Evolutionary conservation across 2,329 filamentous ascomycete species (phyloP).

Genomic region (Trichothecium sympodiale): DNA sequence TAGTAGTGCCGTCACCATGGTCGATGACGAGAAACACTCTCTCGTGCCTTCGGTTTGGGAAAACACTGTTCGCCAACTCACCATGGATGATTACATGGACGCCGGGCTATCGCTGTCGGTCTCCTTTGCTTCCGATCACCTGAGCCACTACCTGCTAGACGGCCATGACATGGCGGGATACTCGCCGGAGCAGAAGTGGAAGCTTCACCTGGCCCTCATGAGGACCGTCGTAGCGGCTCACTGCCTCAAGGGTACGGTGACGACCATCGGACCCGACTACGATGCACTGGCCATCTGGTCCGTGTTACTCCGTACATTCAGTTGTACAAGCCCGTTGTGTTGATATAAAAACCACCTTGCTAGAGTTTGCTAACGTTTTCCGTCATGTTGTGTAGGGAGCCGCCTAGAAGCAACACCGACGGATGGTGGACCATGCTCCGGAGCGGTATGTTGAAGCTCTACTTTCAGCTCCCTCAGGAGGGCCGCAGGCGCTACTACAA

Average conservation of each 20-base stretch:
- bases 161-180: slow-evolving; percentile 54
- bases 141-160: slow-evolving; percentile 65
- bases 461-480: slow-evolving; percentile 62
- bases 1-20: slow-evolving; percentile 17
- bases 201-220: slow-evolving; percentile 66
- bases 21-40: slow-evolving; percentile 22
- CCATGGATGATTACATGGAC: slow-evolving; percentile 56
- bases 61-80: slow-evolving; percentile 49
- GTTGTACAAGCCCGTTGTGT: too few species aligned
- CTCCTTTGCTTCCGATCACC: slow-evolving; percentile 65
- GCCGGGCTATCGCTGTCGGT: slow-evolving; percentile 64
- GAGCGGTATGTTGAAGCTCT: slow-evolving; percentile 67
- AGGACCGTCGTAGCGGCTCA: slow-evolving; percentile 69
- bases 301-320: too few species aligned
- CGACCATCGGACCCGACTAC: slow-evolving; percentile 63
- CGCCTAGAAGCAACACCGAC: slow-evolving; percentile 63
- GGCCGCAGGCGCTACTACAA: slow-evolving; percentile 63
- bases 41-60: slow-evolving; percentile 43
- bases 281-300: slow-evolving; percentile 73
- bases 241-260: slow-evolving; percentile 62
- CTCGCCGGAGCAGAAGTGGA: slow-evolving; percentile 60
- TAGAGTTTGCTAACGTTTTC: too few species aligned
- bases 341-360: too few species aligned
- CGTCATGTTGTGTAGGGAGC: slow-evolving; percentile 44
- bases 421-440: slow-evolving; percentile 61